Evolutionary conservation across 2,329 filamentous ascomycete genomes (phyloP).

Genomic region (Epichloe coenophiala): DNA sequence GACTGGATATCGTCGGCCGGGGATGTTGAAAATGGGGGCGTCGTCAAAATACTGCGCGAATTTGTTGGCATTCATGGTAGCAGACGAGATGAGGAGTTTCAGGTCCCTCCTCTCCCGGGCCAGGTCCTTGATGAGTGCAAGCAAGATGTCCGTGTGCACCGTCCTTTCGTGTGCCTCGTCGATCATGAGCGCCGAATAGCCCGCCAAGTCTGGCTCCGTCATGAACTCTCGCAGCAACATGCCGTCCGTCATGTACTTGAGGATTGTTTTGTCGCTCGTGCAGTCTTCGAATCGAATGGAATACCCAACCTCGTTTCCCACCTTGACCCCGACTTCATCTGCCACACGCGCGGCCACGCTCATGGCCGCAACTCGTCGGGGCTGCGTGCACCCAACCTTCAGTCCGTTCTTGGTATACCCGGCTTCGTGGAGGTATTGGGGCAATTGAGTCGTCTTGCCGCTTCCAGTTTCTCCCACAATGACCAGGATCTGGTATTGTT

Average conservation of each 20-base stretch:
- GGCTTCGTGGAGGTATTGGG: slow-evolving; percentile 85
- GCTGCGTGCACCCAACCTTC: slow-evolving; percentile 89
- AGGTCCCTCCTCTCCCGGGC: slow-evolving; percentile 71
- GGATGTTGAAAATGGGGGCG: slow-evolving; percentile 88
- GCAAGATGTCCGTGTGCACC: slow-evolving; percentile 77
- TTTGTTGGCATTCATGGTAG: slow-evolving; percentile 87
- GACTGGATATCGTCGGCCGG: slow-evolving; percentile 76
- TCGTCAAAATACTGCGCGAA: slow-evolving; percentile 88
- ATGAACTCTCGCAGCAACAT: slow-evolving; percentile 86
- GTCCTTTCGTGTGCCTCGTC: slow-evolving; percentile 96
- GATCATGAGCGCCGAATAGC: slow-evolving; percentile 85
- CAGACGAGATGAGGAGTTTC: slow-evolving; percentile 83
- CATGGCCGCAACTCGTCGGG: slow-evolving; percentile 92
- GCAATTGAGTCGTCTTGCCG: slow-evolving; percentile 90
- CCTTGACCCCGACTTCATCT: slow-evolving; percentile 79
- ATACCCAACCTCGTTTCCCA: slow-evolving; percentile 89
- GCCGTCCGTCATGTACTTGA: slow-evolving; percentile 97
- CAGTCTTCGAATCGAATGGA: slow-evolving; percentile 89
- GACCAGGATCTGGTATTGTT: slow-evolving; percentile 74
- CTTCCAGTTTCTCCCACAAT: slow-evolving; percentile 91
- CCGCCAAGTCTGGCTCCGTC: slow-evolving; percentile 70
- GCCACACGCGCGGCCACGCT: slow-evolving; percentile 92
- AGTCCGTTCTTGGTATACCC: slow-evolving; percentile 73
- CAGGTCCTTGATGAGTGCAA: slow-evolving; percentile 81
- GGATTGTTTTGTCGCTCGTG: slow-evolving; percentile 76